Evolutionary conservation across 1,284 basidiomycete species (phyloP).

Genomic region (Malassezia sympodialis): DNA sequence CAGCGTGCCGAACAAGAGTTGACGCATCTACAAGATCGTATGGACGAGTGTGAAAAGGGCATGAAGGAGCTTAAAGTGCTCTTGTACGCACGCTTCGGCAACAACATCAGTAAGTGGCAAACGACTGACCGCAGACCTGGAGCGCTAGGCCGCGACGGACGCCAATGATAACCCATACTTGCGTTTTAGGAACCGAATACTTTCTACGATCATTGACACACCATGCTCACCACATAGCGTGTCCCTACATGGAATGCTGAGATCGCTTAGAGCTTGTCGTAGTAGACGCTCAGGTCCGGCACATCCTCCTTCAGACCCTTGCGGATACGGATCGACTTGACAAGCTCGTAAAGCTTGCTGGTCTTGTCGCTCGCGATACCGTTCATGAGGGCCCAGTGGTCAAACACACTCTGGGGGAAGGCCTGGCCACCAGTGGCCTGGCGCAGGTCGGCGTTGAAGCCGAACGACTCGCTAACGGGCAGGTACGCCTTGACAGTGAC

Average conservation of each 20-base stretch:
- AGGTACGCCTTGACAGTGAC: conserved; percentile 99
- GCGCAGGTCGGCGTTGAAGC: conserved; percentile 94
- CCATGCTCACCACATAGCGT: not conserved
- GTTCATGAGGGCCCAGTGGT: conserved; percentile 58
- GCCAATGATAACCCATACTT: not conserved
- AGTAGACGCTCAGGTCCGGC: conserved; percentile 29
- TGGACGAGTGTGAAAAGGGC: conserved; percentile 64
- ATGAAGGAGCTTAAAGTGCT: conserved; percentile 83
- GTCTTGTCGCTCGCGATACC: conserved; percentile 63
- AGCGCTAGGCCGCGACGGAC: conserved; percentile 2
- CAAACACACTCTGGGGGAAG: conserved; percentile 92
- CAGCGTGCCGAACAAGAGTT: conserved; percentile 58
- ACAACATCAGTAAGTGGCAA: conserved; percentile 60
- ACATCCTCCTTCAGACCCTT: conserved; percentile 62
- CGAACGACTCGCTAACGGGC: conserved; percentile 94
- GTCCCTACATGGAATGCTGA: not conserved
- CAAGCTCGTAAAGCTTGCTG: conserved; percentile 78
- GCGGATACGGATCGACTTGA: conserved; percentile 69
- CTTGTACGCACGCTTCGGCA: conserved; percentile 84
- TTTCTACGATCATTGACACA: not conserved
- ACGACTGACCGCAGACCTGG: not conserved
- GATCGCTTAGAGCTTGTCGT: conserved; percentile 28
- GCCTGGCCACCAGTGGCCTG: conserved; percentile 89
- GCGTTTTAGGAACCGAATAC: not conserved
- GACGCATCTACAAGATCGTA: conserved; percentile 54